Evolutionary conservation across 768 basidiomycete species (phyloP).

Genomic region (Tricholoma terreum): DNA sequence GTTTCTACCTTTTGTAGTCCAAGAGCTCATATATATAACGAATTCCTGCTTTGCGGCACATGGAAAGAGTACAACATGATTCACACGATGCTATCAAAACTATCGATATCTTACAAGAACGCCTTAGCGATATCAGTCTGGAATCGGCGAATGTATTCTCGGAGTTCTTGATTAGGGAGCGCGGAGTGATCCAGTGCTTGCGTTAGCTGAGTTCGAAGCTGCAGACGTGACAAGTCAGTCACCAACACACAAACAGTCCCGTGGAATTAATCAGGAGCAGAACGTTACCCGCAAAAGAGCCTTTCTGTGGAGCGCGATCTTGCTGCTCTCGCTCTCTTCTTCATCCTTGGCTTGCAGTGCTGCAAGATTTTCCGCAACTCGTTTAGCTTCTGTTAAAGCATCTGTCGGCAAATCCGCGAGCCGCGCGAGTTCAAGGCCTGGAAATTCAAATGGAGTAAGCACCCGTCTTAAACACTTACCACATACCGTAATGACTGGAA

Average conservation of each 20-base stretch:
- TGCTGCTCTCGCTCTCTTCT: slow-evolving; percentile 59
- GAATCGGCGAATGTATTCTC: slow-evolving; percentile 61
- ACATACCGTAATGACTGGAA: slow-evolving; percentile 68
- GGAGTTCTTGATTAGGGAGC: slow-evolving; percentile 68
- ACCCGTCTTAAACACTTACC: background rate
- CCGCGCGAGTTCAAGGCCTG: slow-evolving; percentile 86
- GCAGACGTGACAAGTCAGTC: background rate
- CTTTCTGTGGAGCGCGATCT: slow-evolving; percentile 60
- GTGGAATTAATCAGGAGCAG: background rate
- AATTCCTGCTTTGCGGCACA: background rate
- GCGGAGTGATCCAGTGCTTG: slow-evolving; percentile 73
- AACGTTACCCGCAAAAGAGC: slow-evolving; percentile 59
- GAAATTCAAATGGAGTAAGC: background rate
- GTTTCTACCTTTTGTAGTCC: background rate
- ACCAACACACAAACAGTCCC: background rate
- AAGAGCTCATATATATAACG: no score
- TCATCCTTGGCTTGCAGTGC: slow-evolving; percentile 55
- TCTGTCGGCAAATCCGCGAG: slow-evolving; percentile 81
- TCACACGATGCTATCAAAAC: background rate
- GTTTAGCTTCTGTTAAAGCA: slow-evolving; percentile 59
- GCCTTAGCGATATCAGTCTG: slow-evolving; percentile 68
- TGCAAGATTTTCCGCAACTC: slow-evolving; percentile 57
- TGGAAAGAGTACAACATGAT: background rate
- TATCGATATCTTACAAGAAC: slow-evolving; percentile 24
- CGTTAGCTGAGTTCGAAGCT: slow-evolving; percentile 73